Evolutionary conservation across 2,329 filamentous ascomycete species (phyloP).

Genomic region (Ustulina deusta): DNA sequence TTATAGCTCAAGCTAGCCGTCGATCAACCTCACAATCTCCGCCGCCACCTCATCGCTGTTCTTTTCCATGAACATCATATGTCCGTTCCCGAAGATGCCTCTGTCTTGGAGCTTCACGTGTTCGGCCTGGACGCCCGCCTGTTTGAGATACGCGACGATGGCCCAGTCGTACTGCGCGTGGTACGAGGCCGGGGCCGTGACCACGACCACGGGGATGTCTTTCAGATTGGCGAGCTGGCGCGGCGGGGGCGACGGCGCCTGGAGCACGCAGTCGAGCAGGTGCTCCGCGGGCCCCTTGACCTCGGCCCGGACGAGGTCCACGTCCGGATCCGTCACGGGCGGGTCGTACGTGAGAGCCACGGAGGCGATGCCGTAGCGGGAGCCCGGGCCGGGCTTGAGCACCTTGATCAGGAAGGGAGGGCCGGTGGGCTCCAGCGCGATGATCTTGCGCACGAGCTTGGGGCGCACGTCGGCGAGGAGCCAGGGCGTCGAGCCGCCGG

Average conservation of each 20-base stretch:
- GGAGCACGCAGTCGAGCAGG: slow-evolving; percentile 51
- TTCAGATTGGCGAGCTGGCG: slow-evolving; percentile 54
- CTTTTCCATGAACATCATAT: slow-evolving; percentile 63
- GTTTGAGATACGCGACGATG: slow-evolving; percentile 55
- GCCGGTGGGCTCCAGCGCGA: slow-evolving; percentile 61
- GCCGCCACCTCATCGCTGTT: slow-evolving; percentile 57
- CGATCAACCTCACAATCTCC: slow-evolving; percentile 49
- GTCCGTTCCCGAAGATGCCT: slow-evolving; percentile 59
- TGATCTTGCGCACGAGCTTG: slow-evolving; percentile 55
- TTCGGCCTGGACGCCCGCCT: slow-evolving; percentile 55
- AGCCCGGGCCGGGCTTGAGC: slow-evolving; percentile 51
- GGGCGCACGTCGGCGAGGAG: slow-evolving; percentile 58
- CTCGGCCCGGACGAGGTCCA: slow-evolving; percentile 52
- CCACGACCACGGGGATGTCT: slow-evolving; percentile 53
- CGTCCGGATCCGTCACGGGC: slow-evolving; percentile 52
- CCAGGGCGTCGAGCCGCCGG: slow-evolving; percentile 58
- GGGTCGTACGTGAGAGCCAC: slow-evolving; percentile 63
- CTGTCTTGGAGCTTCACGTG: slow-evolving; percentile 54
- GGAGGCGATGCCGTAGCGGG: slow-evolving; percentile 61
- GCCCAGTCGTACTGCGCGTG: slow-evolving; percentile 61
- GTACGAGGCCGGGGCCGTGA: slow-evolving; percentile 59
- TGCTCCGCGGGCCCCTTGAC: slow-evolving; percentile 43
- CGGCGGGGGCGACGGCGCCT: slow-evolving; percentile 48
- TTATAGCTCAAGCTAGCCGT: no score
- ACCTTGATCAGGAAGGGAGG: slow-evolving; percentile 60